Base-by-base conservation (phyloP, 2,329 filamentous ascomycete genomes). In the Fusarium sp. region DNA sequence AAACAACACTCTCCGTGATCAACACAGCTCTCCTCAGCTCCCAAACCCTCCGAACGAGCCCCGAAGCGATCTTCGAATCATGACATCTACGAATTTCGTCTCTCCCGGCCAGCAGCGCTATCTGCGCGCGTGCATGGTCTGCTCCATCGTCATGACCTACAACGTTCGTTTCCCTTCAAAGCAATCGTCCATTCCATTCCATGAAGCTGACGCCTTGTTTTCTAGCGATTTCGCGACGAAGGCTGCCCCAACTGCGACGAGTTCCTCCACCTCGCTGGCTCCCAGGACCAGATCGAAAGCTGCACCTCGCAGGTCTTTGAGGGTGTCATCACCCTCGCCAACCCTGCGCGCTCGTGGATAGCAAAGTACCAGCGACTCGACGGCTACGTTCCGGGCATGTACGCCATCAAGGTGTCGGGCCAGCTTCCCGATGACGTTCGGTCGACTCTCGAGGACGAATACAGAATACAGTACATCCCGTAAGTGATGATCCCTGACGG, bases 231-330 rank as follows among this genome's bases (percentile, higher is more conserved):
- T 88, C 89, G 92, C 79, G 90, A 91, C 79, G 89, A 94, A 81
- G 97, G 97, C 77, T 99, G 97, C 82, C 97, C 97, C 71, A 99
- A 99, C 88, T 99, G 97, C 89, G 96, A 98, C 81, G 91, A 94
- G 59, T 94, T 98, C 83, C 92, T 99, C 68, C 92, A 94, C 82
- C 92, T 98, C 70, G 89, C 91, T 74, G 92, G 92, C 81, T 93
- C 92, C 75, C 86, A 89, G 77, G 97, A 99, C 70, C 90, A 92
- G 73, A 94, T 98, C 80, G 91, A 94, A 81, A 94, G 95, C 85
- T 98, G 95, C 89, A 99, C 97, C 22, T 98, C 95, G 16, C 94
- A 96, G 80, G 95, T 98, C 75, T 99, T 97, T 82, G 97, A 99
- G 83, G 97, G 97, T 57, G 85, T 98, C 74, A 94, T 98, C 81